Evolutionary conservation across 768 basidiomycete genomes (phyloP).

Genomic region (Boletus pseudopeckii): DNA sequence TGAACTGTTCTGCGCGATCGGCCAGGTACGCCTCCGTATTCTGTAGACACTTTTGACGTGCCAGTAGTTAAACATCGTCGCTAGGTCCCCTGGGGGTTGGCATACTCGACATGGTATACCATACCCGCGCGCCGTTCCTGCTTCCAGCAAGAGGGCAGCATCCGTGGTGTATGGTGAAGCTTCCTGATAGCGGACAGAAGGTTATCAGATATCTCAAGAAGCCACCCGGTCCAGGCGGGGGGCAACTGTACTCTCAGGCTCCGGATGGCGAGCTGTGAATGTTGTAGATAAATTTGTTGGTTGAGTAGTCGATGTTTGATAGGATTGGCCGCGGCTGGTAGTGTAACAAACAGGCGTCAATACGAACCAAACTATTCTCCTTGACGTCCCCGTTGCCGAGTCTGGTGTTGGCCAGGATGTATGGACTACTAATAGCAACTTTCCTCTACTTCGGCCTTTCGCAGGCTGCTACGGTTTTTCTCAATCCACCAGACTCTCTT

Average conservation of each 20-base stretch:
- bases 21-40: conserved; percentile 35
- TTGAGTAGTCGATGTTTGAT: neutral
- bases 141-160: conserved; percentile 44
- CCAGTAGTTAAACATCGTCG: neutral
- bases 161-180: conserved; percentile 39
- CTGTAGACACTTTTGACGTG: neutral
- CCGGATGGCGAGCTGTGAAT: conserved; percentile 5
- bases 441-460: conserved; percentile 35
- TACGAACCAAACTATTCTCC: neutral
- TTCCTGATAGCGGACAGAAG: conserved; percentile 41
- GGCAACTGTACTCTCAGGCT: conserved; percentile 33
- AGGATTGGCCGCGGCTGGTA: neutral
- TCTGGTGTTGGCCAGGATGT: conserved; percentile 10
- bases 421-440: conserved; percentile 20
- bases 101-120: conserved; percentile 58
- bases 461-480: conserved; percentile 56
- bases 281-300: neutral
- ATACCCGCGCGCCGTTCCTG: conserved; percentile 51
- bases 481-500: conserved; percentile 44
- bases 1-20: conserved; percentile 45
- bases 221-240: conserved; percentile 15
- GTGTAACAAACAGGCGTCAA: conserved; percentile 23
- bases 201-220: conserved; percentile 34
- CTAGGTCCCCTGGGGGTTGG: conserved; percentile 54
- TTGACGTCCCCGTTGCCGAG: neutral